Base-by-base conservation (phyloP, 257 asterid species). In the Fraxinus anomala region DNA sequence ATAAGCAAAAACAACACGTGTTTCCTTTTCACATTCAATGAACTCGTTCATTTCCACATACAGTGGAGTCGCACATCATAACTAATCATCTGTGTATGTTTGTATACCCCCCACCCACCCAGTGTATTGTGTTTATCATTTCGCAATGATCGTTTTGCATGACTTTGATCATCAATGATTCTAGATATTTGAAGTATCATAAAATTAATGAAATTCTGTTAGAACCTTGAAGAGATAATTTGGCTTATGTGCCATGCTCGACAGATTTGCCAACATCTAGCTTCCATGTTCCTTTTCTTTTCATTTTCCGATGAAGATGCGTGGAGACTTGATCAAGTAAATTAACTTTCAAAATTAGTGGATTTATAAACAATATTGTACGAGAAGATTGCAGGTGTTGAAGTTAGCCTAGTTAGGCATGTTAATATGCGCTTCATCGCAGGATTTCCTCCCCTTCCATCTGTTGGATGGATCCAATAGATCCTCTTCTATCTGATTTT, bases 351-450 rank as follows among this genome's bases (percentile, higher is more conserved):
- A 56, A 56, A 1, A n/a, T 14, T 19, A 56, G 12, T 56, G 28
- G 28, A 56, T n/a, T n/a, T 56, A 56, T 56, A 56, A 56, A 56
- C 65, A n/a, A 56, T n/a, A 56, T 56, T 56, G 66, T 47, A 47
- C 21, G 0, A 5, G 59, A 47, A 47, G 59, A 56, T 56, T 3
- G 12, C 24, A 56, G 63, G 19, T 17, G 63, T 19, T 51, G 63
- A 17, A 51, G 2, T 1, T 51, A 17, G 23, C 63, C 63, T 51
- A 17, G 19, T 19, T 51, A 51, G 21, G 23, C 7, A 51, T 17
- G 21, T 19, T 51, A 26, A 59, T n/a, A 21, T 59, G 30, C 0
- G 6, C 21, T 51, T 51, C 5, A 7, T 21, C 14, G 5, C 30
- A 59, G 28, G 30, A 59, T 59, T 7, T 59, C 13, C 67, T 8